A percentile compares a stretch with the other conserved stretches of the same genome.
Evolutionary conservation across 2,329 filamentous ascomycete species (phyloP).

Genomic region (Emmonsiellopsis sp.): DNA sequence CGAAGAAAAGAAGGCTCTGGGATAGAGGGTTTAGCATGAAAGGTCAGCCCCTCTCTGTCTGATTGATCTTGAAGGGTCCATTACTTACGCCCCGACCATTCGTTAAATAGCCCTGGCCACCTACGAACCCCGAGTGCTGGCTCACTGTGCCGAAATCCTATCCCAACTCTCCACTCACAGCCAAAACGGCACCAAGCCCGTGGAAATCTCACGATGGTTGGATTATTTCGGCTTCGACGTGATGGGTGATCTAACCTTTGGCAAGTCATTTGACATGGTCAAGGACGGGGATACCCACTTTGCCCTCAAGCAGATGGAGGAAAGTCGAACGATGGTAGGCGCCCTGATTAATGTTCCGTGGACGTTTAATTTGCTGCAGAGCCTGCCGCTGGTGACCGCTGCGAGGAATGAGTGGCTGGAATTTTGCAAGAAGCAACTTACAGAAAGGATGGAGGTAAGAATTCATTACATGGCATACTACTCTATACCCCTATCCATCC

Average conservation of each 20-base stretch:
- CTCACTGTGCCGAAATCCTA: constrained; percentile 4
- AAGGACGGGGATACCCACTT: constrained; percentile 12
- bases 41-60: constrained; percentile 12
- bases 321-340: constrained; percentile 13
- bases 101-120: constrained; percentile 2
- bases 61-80: neutral
- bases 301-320: constrained; percentile 14
- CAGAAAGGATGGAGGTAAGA: constrained; percentile 12
- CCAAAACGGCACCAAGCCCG: neutral
- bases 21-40: constrained; percentile 23
- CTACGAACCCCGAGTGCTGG: constrained; percentile 9
- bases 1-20: constrained; percentile 17
- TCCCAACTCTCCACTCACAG: neutral
- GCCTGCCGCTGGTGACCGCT: constrained; percentile 10
- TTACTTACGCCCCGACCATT: neutral
- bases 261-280: constrained; percentile 29
- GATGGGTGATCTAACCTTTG: constrained; percentile 31
- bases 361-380: constrained; percentile 17
- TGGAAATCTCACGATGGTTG: constrained; percentile 13
- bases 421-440: constrained; percentile 11
- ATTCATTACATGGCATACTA: neutral
- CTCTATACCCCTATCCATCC: neutral
- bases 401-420: constrained; percentile 9
- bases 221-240: constrained; percentile 21
- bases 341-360: constrained; percentile 15